phyloP scores from a whole-genome alignment of 768 basidiomycete species.

The Leccinellum luteum region DNA sequence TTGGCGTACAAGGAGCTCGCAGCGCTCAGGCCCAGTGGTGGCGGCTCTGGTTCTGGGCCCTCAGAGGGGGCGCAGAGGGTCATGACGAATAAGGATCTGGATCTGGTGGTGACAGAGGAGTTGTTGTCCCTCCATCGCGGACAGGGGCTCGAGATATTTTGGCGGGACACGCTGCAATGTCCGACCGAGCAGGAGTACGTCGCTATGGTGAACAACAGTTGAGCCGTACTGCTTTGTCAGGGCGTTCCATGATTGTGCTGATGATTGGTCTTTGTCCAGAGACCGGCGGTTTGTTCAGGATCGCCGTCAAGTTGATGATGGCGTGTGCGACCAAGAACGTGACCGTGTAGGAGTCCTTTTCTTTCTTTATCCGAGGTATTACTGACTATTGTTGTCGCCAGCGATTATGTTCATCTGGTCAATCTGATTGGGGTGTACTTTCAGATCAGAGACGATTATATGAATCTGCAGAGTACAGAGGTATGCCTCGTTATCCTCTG shows the following conservation, averaged over 20 bases:
- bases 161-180: slow-evolving; percentile 88
- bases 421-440: slow-evolving; percentile 94
- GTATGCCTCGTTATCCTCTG: slow-evolving; percentile 38
- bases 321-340: slow-evolving; percentile 67
- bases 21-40: slow-evolving; percentile 9
- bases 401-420: slow-evolving; percentile 88
- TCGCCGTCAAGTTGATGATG: slow-evolving; percentile 97
- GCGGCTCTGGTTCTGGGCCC: neutral
- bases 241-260: slow-evolving; percentile 41
- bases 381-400: slow-evolving; percentile 26
- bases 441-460: slow-evolving; percentile 96
- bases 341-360: slow-evolving; percentile 45
- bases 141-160: slow-evolving; percentile 91
- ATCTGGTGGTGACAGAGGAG: slow-evolving; percentile 45
- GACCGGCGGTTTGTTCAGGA: slow-evolving; percentile 89
- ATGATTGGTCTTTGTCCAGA: slow-evolving; percentile 50
- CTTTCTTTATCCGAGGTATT: neutral
- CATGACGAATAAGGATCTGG: slow-evolving; percentile 78
- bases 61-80: slow-evolving; percentile 5
- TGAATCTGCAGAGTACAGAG: slow-evolving; percentile 88
- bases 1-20: slow-evolving; percentile 82
- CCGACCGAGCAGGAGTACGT: slow-evolving; percentile 96
- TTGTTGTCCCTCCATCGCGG: slow-evolving; percentile 89
- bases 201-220: slow-evolving; percentile 95
- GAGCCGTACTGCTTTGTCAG: slow-evolving; percentile 42